phyloP scores from a whole-genome alignment of 1,139 yeast genomes.

The Sugiyamaella sp. region DNA sequence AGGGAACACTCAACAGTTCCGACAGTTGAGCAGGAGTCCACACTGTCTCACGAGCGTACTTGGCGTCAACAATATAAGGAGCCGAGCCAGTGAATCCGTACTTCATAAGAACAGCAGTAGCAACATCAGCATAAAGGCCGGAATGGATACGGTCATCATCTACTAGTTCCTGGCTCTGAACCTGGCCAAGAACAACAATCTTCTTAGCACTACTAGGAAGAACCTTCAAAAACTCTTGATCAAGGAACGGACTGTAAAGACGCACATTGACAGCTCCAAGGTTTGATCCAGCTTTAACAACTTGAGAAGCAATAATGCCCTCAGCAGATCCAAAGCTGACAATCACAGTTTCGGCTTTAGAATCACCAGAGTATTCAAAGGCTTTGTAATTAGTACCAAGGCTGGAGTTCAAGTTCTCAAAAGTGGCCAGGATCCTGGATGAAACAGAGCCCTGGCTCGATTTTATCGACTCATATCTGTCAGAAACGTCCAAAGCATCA shows the following conservation, averaged over 20 bases:
- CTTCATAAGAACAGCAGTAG: conserved; percentile 63
- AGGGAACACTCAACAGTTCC: conserved; percentile 31
- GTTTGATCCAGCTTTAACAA: conserved; percentile 43
- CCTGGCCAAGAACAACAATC: conserved; percentile 68
- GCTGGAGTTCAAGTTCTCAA: conserved; percentile 48
- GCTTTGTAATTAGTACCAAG: conserved; percentile 64
- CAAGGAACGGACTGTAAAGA: conserved; percentile 66
- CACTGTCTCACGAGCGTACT: conserved; percentile 37
- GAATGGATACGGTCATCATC: conserved; percentile 39
- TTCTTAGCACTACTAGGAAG: conserved; percentile 63
- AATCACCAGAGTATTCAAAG: conserved; percentile 71
- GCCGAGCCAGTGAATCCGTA: conserved; percentile 32
- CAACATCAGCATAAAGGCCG: conserved; percentile 64
- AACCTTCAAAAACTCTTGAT: conserved; percentile 57
- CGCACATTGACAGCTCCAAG: conserved; percentile 74
- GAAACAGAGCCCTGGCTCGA: conserved; percentile 20
- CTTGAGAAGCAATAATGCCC: conserved; percentile 54
- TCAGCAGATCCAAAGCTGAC: conserved; percentile 79
- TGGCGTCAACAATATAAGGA: conserved; percentile 37
- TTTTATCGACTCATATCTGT: conserved; percentile 41
- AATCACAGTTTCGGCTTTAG: conserved; percentile 66
- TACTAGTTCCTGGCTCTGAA: conserved; percentile 43
- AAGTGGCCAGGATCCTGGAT: conserved; percentile 24
- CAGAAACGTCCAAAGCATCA: conserved; percentile 51
- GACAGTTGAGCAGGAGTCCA: conserved; percentile 33